Conservation (phyloP, 164 flowering plant species). For the Magnolia kwangsiensis region DNA sequence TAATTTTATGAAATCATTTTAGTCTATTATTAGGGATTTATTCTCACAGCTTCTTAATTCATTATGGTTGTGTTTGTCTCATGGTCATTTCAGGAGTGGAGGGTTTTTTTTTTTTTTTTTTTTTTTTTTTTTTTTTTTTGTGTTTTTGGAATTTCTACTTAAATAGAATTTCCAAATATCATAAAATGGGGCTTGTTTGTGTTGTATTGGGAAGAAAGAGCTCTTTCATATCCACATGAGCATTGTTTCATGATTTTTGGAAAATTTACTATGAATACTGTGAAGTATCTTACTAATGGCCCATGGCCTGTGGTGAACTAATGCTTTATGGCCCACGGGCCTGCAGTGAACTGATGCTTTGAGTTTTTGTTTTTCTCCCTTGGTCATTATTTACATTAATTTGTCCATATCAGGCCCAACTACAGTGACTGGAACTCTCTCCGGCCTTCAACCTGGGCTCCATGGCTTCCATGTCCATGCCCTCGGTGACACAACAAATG, state of each 20-base stretch:
- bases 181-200: no score
- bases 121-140: no score
- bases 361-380: not conserved
- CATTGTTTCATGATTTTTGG: no score
- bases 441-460: slow-evolving; percentile 85
- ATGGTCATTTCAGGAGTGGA: not conserved
- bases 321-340: not conserved
- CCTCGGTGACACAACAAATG: slow-evolving; percentile 97
- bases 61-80: not conserved
- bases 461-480: slow-evolving; percentile 98
- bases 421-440: slow-evolving; percentile 66
- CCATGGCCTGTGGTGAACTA: not conserved
- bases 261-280: no score
- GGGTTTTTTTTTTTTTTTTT: no score
- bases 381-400: not conserved
- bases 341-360: not conserved
- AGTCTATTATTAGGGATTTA: not conserved
- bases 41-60: not conserved
- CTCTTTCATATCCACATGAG: no score
- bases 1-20: not conserved
- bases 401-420: not conserved
- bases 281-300: no score
- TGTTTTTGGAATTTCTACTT: no score
- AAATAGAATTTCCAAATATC: no score
- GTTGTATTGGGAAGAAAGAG: no score